Base-by-base conservation (phyloP, 768 basidiomycete genomes). In the Leccinum uliginosum region DNA sequence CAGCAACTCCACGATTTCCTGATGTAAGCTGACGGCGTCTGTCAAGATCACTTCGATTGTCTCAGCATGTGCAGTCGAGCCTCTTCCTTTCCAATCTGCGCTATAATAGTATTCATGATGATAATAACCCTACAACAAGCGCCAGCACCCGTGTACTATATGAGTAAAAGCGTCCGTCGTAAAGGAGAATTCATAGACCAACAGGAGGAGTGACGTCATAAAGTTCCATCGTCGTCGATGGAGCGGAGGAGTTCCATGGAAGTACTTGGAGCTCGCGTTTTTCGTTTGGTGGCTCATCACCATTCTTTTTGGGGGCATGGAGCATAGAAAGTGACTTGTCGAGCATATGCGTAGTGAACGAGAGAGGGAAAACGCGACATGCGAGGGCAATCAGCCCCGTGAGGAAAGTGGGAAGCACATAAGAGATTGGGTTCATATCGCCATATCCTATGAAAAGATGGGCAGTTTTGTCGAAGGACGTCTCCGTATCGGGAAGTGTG, bases 141-240 rank as follows among this genome's bases (percentile, higher is more conserved):
- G 76, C 75, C 75, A 74, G 76, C 74, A 76, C 72, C 73, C 65
- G 66, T 73, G 64, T 71, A 76, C 69, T 67, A 73, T 72, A 74
- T 76, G 75, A 76, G 74, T 70, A 73, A 76, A 71, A 66, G 49
- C 57, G 70, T 68, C 65, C 68, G 63, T 19, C 52, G 60, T 57
- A 68, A 68, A 67, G 66, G 67, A 68, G 66, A 72, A 77, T 74
- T 77, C 75, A 79, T 74, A 74, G 76, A 80, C 78, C 74, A 74
- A 79, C 78, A 77, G 75, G 75, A 69, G 71, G 75, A 69, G 71
- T 68, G 59, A 73, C 66, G 34, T 72, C 71, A 70, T 70, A 48
- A 47, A 62, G 63, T 45, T 70, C 70, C 17, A 58, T 57, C 64
- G 59, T 62, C 59, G 59, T 62, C 59, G 71, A 72, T 66, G 54